phyloP scores from a whole-genome alignment of 2,329 filamentous ascomycete genomes.

The Cadophora sp. region DNA sequence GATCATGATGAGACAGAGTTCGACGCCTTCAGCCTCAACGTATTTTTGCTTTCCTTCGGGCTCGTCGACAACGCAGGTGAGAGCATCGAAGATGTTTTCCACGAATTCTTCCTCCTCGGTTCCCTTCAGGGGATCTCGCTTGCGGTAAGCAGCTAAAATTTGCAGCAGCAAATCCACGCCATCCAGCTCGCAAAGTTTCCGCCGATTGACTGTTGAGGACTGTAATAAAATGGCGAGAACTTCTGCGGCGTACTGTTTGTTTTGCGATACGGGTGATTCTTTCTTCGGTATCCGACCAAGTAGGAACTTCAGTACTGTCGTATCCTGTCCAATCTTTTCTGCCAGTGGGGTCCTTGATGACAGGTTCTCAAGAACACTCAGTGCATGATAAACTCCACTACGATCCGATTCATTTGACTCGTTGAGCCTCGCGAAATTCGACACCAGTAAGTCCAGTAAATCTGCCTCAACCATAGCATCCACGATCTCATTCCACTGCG shows the following conservation, averaged over 20 bases:
- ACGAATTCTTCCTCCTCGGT: constrained; percentile 93
- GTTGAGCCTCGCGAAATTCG: constrained; percentile 80
- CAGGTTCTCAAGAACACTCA: constrained; percentile 85
- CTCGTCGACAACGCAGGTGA: constrained; percentile 83
- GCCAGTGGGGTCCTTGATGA: constrained; percentile 73
- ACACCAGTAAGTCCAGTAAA: constrained; percentile 74
- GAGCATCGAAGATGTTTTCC: constrained; percentile 88
- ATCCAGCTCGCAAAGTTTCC: constrained; percentile 67
- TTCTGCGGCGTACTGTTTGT: constrained; percentile 95
- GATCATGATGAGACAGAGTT: constrained; percentile 90
- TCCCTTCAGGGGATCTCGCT: constrained; percentile 83
- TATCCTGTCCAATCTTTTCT: constrained; percentile 74
- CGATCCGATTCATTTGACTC: constrained; percentile 79
- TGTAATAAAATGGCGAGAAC: constrained; percentile 89
- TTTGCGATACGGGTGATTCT: constrained; percentile 78
- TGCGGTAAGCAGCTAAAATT: constrained; percentile 83
- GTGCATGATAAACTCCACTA: constrained; percentile 83
- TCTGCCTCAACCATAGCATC: constrained; percentile 72
- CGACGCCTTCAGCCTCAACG: constrained; percentile 87
- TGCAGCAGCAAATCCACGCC: constrained; percentile 83
- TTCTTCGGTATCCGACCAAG: constrained; percentile 72
- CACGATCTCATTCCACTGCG: constrained; percentile 81
- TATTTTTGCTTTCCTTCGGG: constrained; percentile 79
- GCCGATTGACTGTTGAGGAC: constrained; percentile 70
- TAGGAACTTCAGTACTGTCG: constrained; percentile 77